Conservation (phyloP, 176 grass and related monocot genomes). For the Oryza meridionalis region DNA sequence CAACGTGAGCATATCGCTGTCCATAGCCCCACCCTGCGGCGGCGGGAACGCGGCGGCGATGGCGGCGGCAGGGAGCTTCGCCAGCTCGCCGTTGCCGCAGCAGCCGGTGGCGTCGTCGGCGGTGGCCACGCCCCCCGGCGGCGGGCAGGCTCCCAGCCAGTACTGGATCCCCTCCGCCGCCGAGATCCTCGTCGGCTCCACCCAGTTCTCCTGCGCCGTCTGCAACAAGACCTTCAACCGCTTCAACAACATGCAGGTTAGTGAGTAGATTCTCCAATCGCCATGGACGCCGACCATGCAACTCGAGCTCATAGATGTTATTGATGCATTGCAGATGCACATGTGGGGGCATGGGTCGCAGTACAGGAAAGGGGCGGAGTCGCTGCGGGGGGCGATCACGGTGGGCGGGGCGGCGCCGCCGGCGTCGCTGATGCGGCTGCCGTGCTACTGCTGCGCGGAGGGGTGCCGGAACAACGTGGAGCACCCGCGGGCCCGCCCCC, state of each 20-base stretch:
- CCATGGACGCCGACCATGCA: too few relatives aligned
- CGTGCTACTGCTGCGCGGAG: constrained; percentile 92
- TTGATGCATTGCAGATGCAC: too few relatives aligned
- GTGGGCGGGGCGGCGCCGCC: constrained; percentile 34
- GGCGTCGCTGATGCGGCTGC: constrained; percentile 60
- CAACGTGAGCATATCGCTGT: constrained; percentile 59
- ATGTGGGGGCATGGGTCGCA: constrained; percentile 98
- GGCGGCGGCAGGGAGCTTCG: not conserved
- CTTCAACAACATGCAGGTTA: constrained; percentile 97
- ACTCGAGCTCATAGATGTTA: too few relatives aligned
- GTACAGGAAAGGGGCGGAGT: constrained; percentile 78
- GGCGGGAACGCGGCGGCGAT: not conserved
- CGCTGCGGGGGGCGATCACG: constrained; percentile 51
- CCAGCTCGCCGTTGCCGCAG: not conserved
- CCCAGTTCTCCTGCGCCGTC: constrained; percentile 92
- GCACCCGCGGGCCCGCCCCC: constrained; percentile 69
- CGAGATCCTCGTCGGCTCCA: constrained; percentile 84
- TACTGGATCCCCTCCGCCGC: constrained; percentile 93
- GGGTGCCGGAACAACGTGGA: constrained; percentile 85
- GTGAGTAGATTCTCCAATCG: not conserved
- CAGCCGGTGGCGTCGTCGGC: not conserved
- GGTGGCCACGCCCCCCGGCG: not conserved
- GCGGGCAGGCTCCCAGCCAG: constrained; percentile 43
- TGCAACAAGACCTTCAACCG: constrained; percentile 94
- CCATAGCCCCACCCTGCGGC: constrained; percentile 55